phyloP scores from a whole-genome alignment of 2,329 filamentous ascomycete species.

The Colletotrichum siamense region DNA sequence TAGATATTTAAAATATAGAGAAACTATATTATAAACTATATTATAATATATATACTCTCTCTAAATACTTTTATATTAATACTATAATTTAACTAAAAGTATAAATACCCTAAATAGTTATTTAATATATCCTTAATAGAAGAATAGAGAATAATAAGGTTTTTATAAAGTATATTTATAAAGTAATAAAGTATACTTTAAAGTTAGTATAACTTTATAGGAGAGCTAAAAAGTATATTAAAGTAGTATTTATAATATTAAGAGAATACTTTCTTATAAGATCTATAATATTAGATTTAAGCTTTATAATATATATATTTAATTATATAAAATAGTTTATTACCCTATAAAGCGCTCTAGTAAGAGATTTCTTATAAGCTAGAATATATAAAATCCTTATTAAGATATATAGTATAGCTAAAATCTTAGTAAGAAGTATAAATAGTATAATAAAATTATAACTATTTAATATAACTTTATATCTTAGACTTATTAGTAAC shows the following conservation, averaged over 20 bases:
- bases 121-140: not conserved
- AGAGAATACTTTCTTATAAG: not conserved
- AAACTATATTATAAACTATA: too few relatives aligned
- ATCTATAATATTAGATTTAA: not conserved
- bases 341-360: rapidly evolving
- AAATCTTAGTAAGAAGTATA: not conserved
- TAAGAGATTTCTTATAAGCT: rapidly evolving
- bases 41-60: too few relatives aligned
- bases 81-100: too few relatives aligned
- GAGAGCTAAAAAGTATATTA: not conserved
- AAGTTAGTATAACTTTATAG: not conserved
- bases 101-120: too few relatives aligned
- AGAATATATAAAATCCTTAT: not conserved
- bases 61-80: too few relatives aligned
- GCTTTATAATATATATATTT: not conserved
- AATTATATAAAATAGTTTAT: not conserved
- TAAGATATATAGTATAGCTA: not conserved
- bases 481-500: not conserved
- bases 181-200: rapidly evolving
- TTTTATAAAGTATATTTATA: not conserved
- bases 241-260: not conserved
- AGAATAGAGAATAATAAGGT: not conserved
- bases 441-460: not conserved
- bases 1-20: not conserved
- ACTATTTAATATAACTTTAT: not conserved